Base-by-base conservation (phyloP, 352 stramenopile genomes). In the Globisporangium megalacanthum region DNA sequence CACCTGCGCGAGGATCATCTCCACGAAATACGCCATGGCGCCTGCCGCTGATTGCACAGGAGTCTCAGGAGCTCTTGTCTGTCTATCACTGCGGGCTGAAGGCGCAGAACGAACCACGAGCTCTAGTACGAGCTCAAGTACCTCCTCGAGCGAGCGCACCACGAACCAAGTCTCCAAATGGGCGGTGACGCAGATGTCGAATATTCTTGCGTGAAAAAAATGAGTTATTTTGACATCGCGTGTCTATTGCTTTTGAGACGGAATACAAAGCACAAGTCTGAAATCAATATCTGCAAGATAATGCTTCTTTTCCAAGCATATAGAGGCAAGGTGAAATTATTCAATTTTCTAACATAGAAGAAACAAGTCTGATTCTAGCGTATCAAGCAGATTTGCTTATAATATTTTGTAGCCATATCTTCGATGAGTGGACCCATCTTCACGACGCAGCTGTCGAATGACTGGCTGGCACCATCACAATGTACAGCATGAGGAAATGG, bases 1-100 rank as follows among this genome's bases (percentile, higher is more conserved):
- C 50, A 92, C 83, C 76, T 92, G 83, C 37, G 83, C 83, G 53
- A 92, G 75, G 52, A 92, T 90, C 68, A 85, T 84, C 68, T 92
- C 83, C 31, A 90, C 77, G 51, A 92, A 88, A 66, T 92, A 80
- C 49, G 80, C 69, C 83, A 92, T 92, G 53, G 54, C 57, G 46
- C 13, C 58, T 39, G 39, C 19, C 55, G 52, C 61, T 61, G 42
- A 45, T 65, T 44, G 51, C 39, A 19, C 15, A 5, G 7, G n/a
- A 25, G 11, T 19, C 15, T n/a, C 22, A 45, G 3, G 42, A 25
- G n/a, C 44, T 49, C 33, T 48, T 39, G 35, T 39, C 35, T 39
- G 35, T 13, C 35, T 13, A 39, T 8, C 35, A 39, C 35, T 5
- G 35, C 35, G 35, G 10, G 35, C 35, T 13, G 35, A 39, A 39